Percentiles rank a stretch among this genome's conserved stretches.
Conservation (phyloP, 2,329 filamentous ascomycete genomes). For the Cryphonectria japonica region DNA sequence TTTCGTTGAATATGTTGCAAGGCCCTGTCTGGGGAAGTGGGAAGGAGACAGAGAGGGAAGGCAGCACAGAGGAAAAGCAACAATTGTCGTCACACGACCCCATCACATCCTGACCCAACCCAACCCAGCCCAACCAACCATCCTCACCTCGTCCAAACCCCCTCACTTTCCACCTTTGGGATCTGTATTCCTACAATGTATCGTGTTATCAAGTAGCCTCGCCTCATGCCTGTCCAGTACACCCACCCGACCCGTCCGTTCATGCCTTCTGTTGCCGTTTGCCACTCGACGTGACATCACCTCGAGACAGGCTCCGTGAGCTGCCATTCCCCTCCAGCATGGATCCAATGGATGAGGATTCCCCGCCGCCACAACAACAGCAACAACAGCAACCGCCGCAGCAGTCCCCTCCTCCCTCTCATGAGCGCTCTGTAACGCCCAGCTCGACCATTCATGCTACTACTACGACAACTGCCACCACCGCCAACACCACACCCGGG, state of each 20-base stretch:
- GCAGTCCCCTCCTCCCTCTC: conserved; percentile 3
- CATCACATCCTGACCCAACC: no score
- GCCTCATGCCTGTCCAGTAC: conserved; percentile 1
- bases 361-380: conserved; percentile 10
- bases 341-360: conserved; percentile 31
- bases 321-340: conserved; percentile 21
- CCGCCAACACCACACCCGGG: conserved; percentile 17
- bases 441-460: conserved; percentile 20
- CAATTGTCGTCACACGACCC: neutral
- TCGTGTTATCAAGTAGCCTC: neutral
- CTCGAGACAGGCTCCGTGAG: conserved; percentile 16
- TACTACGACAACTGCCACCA: conserved; percentile 17
- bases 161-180: neutral
- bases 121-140: neutral
- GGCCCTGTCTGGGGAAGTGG: neutral
- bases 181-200: neutral
- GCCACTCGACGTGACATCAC: conserved; percentile 17
- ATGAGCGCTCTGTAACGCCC: conserved; percentile 16
- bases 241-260: neutral
- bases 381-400: neutral
- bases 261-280: neutral
- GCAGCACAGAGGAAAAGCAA: neutral
- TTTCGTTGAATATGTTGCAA: neutral
- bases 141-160: neutral
- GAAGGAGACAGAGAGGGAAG: neutral